Percentiles rank a stretch among this genome's conserved stretches.
Evolutionary conservation across 169 alveolate species (phyloP).

Genomic region (Eimeria sp.): DNA sequence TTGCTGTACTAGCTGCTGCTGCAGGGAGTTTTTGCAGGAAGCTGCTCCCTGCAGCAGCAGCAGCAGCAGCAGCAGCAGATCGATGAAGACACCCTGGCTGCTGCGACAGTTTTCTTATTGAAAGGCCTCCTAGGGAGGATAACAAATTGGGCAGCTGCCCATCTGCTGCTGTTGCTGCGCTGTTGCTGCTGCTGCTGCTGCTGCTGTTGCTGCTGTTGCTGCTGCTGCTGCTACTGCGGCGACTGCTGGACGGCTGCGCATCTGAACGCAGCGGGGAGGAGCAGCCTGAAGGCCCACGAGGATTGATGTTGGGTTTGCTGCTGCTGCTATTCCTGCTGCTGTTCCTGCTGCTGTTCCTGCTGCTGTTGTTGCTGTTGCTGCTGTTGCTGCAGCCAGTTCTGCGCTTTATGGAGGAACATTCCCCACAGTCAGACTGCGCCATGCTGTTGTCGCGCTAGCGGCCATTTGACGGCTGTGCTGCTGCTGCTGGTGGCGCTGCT

Average conservation of each 20-base stretch:
- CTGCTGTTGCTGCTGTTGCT: not conserved
- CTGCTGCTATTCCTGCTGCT: not conserved
- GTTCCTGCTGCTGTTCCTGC: slow-evolving; percentile 6
- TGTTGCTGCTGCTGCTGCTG: slow-evolving; percentile 51
- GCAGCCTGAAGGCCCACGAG: not conserved
- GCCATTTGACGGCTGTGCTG: not conserved
- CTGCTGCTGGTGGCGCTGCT: not conserved
- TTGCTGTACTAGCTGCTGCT: too few species aligned
- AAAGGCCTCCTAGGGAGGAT: not conserved
- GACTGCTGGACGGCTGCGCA: not conserved
- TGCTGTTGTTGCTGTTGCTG: not conserved
- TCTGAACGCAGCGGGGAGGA: not conserved
- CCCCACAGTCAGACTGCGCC: not conserved
- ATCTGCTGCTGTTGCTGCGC: not conserved
- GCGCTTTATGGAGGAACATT: not conserved
- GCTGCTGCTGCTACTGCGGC: slow-evolving; percentile 24
- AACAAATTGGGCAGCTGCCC: not conserved
- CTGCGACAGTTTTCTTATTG: not conserved
- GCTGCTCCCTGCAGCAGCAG: not conserved
- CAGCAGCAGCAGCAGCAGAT: slow-evolving; percentile 22
- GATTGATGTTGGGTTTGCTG: not conserved
- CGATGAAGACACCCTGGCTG: not conserved
- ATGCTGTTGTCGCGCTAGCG: not conserved
- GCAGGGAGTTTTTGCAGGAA: not conserved
- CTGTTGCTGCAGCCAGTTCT: not conserved